These are phyloP conservation scores for Lachnellula hyalina DNA, from an alignment of 2,329 filamentous ascomycete species.

Conservation along the genomic window DNA sequence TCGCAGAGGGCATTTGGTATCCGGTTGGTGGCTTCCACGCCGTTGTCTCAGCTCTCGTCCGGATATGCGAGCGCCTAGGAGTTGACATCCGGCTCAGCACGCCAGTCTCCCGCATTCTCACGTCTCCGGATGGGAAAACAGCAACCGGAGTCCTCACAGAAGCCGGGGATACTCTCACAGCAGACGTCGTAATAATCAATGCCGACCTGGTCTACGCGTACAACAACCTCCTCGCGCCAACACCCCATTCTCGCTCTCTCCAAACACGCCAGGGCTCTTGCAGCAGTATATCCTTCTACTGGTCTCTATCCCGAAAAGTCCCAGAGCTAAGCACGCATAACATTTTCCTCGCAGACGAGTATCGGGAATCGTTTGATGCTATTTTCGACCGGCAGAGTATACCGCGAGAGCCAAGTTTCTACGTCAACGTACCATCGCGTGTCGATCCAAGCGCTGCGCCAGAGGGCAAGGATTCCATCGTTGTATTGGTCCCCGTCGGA, in stretches of 20 bases:
- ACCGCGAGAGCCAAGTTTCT: slow-evolving; percentile 66
- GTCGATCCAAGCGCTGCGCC: slow-evolving; percentile 65
- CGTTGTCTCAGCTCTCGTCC: slow-evolving; percentile 57
- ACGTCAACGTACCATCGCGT: slow-evolving; percentile 69
- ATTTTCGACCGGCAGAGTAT: slow-evolving; percentile 68
- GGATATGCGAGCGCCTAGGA: slow-evolving; percentile 56
- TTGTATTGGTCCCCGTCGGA: slow-evolving; percentile 68
- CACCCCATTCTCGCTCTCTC: slow-evolving; percentile 35
- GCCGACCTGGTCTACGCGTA: slow-evolving; percentile 72
- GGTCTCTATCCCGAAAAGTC: slow-evolving; percentile 56
- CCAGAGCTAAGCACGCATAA: slow-evolving; percentile 66
- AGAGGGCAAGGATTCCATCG: slow-evolving; percentile 56
- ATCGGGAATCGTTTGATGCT: slow-evolving; percentile 66
- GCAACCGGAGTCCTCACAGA: slow-evolving; percentile 56
- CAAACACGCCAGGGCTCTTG: slow-evolving; percentile 55
- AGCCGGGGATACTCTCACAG: slow-evolving; percentile 51
- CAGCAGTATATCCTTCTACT: slow-evolving; percentile 74
- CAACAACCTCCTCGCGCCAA: slow-evolving; percentile 52
- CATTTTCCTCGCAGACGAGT: slow-evolving; percentile 71
- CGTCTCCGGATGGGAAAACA: slow-evolving; percentile 45
- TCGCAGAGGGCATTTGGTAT: slow-evolving; percentile 74
- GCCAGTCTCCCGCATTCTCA: slow-evolving; percentile 50
- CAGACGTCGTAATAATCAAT: slow-evolving; percentile 66
- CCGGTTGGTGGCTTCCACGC: slow-evolving; percentile 65
- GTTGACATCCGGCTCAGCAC: slow-evolving; percentile 58